Conservation (phyloP, 108 stramenopile species). For the Bacterosira constricta region DNA sequence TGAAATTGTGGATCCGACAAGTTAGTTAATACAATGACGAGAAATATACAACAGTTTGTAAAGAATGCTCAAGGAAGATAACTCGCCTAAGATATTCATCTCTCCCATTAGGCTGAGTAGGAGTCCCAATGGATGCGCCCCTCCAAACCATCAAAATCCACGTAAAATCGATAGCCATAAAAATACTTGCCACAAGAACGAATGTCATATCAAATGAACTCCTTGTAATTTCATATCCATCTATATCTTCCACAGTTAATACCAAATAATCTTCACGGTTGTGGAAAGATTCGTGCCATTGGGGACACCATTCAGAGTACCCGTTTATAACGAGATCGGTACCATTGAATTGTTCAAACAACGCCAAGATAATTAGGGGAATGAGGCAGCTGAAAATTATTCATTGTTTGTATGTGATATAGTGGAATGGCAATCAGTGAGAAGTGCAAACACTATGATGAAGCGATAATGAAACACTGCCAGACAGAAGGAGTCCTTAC, state of each 20-base stretch:
- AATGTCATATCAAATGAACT: background rate
- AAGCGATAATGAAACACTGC: too few species aligned
- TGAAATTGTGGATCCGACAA: too few species aligned
- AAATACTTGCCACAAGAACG: background rate
- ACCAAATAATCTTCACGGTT: background rate
- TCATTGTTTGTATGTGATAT: too few species aligned
- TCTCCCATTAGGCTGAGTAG: constrained; percentile 31
- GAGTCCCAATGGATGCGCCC: constrained; percentile 26
- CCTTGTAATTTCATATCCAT: background rate
- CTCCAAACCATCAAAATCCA: constrained; percentile 21
- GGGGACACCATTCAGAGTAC: constrained; percentile 24
- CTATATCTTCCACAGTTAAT: background rate
- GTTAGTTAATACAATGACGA: too few species aligned
- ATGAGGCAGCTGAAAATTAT: constrained; percentile 21
- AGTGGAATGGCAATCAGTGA: too few species aligned
- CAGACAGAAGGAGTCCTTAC: too few species aligned
- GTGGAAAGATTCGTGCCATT: background rate
- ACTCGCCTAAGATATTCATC: constrained; percentile 18
- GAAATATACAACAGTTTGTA: too few species aligned
- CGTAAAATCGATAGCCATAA: constrained; percentile 12
- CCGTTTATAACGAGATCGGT: constrained; percentile 10
- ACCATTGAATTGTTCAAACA: constrained; percentile 12
- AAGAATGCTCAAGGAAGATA: background rate
- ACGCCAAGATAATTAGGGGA: constrained; percentile 3
- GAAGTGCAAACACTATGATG: too few species aligned